Conservation (phyloP, 2,329 filamentous ascomycete species). For the Diaporthe australafricana region DNA sequence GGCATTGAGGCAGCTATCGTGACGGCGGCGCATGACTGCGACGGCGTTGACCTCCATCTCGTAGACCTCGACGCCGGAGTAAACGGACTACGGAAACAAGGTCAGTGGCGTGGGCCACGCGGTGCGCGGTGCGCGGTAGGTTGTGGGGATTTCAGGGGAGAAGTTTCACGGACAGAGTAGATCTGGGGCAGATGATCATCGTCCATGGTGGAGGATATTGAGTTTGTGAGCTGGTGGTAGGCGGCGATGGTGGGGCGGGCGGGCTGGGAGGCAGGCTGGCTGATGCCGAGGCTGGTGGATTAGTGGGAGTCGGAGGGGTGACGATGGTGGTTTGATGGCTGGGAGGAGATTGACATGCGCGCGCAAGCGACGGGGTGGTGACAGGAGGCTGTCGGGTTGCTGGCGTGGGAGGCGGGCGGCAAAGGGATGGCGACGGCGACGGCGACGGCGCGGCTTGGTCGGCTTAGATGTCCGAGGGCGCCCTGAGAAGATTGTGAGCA, state of each 20-base stretch:
- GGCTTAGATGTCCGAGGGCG: neutral
- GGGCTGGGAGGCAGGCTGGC: conserved; percentile 62
- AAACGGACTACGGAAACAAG: conserved; percentile 72
- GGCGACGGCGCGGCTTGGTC: neutral
- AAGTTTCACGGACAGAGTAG: conserved; percentile 63
- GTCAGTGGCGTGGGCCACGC: conserved; percentile 24
- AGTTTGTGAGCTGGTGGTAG: conserved; percentile 56
- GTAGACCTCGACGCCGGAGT: conserved; percentile 96
- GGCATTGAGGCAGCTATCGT: conserved; percentile 96
- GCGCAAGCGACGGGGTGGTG: conserved; percentile 39
- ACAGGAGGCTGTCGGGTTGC: conserved; percentile 33
- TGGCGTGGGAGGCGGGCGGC: conserved; percentile 8
- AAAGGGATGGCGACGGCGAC: conserved; percentile 24
- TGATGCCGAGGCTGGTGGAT: conserved; percentile 63
- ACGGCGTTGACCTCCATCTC: conserved; percentile 97
- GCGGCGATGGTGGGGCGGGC: conserved; percentile 44
- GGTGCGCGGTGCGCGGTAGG: conserved; percentile 30
- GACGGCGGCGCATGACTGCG: conserved; percentile 94
- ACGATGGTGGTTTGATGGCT: conserved; percentile 47
- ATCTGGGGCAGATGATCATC: conserved; percentile 65
- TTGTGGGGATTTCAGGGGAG: conserved; percentile 16
- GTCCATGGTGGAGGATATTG: conserved; percentile 44
- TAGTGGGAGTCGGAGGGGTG: conserved; percentile 61
- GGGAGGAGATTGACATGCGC: conserved; percentile 40
- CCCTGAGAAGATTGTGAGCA: conserved; percentile 6